phyloP scores from a whole-genome alignment of 2,329 filamentous ascomycete genomes.

The Calonectria crousiana region DNA sequence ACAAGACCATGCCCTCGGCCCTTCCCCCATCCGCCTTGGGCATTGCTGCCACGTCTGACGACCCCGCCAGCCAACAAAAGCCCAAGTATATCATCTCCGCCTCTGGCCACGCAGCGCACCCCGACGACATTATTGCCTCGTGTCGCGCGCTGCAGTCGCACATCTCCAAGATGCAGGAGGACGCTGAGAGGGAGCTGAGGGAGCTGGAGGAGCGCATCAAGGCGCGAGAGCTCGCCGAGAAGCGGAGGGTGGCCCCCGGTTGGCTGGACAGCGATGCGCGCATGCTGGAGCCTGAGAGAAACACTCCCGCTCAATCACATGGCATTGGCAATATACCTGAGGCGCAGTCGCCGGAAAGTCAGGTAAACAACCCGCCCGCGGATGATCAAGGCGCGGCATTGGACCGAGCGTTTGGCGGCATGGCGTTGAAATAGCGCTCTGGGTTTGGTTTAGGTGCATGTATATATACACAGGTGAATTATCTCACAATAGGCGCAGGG shows the following conservation, averaged over 20 bases:
- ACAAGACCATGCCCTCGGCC: slow-evolving; percentile 88
- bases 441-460: background rate
- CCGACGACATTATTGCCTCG: slow-evolving; percentile 85
- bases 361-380: slow-evolving; percentile 45
- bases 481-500: slow-evolving; percentile 26
- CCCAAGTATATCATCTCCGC: slow-evolving; percentile 81
- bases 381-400: slow-evolving; percentile 67
- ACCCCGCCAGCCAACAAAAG: slow-evolving; percentile 57
- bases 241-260: slow-evolving; percentile 81
- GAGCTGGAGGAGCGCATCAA: slow-evolving; percentile 77
- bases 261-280: slow-evolving; percentile 82
- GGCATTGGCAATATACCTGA: slow-evolving; percentile 37
- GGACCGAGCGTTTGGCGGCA: slow-evolving; percentile 68
- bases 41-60: slow-evolving; percentile 52
- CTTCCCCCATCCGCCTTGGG: slow-evolving; percentile 68
- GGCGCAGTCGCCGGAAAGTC: slow-evolving; percentile 27
- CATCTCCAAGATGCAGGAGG: slow-evolving; percentile 75
- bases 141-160: slow-evolving; percentile 84
- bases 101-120: slow-evolving; percentile 86
- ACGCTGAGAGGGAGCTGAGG: slow-evolving; percentile 75
- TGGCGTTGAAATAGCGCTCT: slow-evolving; percentile 50
- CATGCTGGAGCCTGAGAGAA: slow-evolving; percentile 75
- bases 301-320: slow-evolving; percentile 46
- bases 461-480: slow-evolving; percentile 4
- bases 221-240: slow-evolving; percentile 80